These are phyloP conservation scores for Canavalia ensiformis DNA, from an alignment of 306 rosid species.

Conservation along the genomic window DNA sequence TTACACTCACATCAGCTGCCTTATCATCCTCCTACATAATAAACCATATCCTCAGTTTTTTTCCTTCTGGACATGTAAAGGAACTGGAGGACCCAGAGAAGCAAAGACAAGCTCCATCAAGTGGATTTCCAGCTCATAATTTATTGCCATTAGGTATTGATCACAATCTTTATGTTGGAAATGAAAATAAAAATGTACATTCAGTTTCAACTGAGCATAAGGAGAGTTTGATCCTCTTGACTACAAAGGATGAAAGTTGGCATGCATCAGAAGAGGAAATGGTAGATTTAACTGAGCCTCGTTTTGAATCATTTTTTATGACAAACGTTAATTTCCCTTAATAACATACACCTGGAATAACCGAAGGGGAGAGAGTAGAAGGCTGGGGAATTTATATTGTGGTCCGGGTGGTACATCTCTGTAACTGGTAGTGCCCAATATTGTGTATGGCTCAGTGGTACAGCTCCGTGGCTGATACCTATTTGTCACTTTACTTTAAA, in stretches of 20 bases:
- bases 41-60: slow-evolving; percentile 39
- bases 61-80: slow-evolving; percentile 48
- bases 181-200: slow-evolving; percentile 47
- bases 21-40: slow-evolving; percentile 35
- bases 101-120: slow-evolving; percentile 58
- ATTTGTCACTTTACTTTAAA: slow-evolving; percentile 24
- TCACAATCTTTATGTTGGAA: slow-evolving; percentile 49
- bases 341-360: slow-evolving; percentile 25
- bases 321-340: slow-evolving; percentile 49
- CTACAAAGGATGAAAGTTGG: slow-evolving; percentile 63
- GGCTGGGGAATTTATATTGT: slow-evolving; percentile 4
- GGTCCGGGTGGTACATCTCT: neutral
- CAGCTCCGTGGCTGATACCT: neutral
- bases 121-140: slow-evolving; percentile 47
- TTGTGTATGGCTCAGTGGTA: slow-evolving; percentile 21
- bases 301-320: slow-evolving; percentile 79
- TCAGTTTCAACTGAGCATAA: slow-evolving; percentile 58
- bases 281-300: slow-evolving; percentile 89
- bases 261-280: slow-evolving; percentile 68
- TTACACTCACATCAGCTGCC: slow-evolving; percentile 19
- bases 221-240: slow-evolving; percentile 62
- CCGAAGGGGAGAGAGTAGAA: slow-evolving; percentile 27
- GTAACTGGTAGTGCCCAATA: slow-evolving; percentile 8
- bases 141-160: slow-evolving; percentile 60
- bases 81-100: slow-evolving; percentile 58